Evolutionary conservation across 2,329 filamentous ascomycete species (phyloP).

Genomic region (Aspergillus tamarii): DNA sequence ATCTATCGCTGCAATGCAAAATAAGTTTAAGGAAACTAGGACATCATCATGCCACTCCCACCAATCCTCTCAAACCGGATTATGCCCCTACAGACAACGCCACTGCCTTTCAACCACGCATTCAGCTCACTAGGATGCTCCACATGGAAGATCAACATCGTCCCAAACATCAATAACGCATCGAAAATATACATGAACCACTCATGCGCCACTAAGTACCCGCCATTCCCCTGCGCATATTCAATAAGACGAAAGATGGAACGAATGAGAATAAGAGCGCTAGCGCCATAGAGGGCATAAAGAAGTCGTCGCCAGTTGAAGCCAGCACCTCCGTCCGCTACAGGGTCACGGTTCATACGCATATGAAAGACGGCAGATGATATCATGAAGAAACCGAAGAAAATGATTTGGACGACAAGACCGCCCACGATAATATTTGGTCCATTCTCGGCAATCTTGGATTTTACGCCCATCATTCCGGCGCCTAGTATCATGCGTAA

Average conservation of each 20-base stretch:
- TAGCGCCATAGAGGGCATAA: conserved; percentile 15
- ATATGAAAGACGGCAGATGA: conserved; percentile 12
- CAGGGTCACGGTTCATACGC: conserved; percentile 8
- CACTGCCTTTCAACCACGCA: neutral
- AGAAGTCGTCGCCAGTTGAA: conserved; percentile 16
- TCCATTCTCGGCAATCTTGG: neutral
- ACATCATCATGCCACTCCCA: neutral
- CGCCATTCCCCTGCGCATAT: conserved; percentile 12
- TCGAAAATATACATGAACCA: conserved; percentile 22
- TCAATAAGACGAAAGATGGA: conserved; percentile 18
- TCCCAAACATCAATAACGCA: conserved; percentile 19
- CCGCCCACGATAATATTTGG: conserved; percentile 56
- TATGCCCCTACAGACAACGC: neutral
- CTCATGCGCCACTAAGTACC: conserved; percentile 14
- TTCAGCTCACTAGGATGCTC: conserved; percentile 9
- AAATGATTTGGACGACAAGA: conserved; percentile 60
- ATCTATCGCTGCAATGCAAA: neutral
- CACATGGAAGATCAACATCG: conserved; percentile 16
- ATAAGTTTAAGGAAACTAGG: neutral
- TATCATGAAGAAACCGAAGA: conserved; percentile 60
- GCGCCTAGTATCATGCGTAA: neutral
- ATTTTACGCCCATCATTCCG: neutral
- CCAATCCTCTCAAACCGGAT: neutral
- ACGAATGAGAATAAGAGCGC: conserved; percentile 18
- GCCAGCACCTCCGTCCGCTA: neutral